Percentiles rank a stretch among this genome's conserved stretches.
These are phyloP conservation scores for Arachis monticola DNA, from an alignment of 331 rosid genomes.

Conservation along the genomic window DNA sequence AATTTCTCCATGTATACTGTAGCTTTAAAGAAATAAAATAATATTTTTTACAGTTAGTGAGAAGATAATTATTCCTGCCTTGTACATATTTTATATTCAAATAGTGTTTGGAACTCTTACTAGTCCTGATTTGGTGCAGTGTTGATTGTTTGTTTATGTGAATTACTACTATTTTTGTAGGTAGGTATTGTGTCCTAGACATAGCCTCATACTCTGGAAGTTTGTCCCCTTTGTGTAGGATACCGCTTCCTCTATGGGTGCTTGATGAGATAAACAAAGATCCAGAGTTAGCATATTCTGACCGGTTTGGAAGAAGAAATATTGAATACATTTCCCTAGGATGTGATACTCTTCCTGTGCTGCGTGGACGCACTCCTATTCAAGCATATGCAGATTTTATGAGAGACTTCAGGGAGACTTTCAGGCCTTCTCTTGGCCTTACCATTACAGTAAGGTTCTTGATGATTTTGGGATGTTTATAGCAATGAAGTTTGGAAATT, in stretches of 20 bases:
- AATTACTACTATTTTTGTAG: slow-evolving; percentile 38
- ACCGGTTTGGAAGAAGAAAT: slow-evolving; percentile 81
- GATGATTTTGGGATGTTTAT: slow-evolving; percentile 30
- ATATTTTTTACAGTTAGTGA: slow-evolving; percentile 12
- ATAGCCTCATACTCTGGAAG: slow-evolving; percentile 48
- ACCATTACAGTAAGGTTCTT: slow-evolving; percentile 70
- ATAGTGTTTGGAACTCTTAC: slow-evolving; percentile 24
- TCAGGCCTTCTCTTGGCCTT: slow-evolving; percentile 60
- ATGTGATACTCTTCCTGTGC: slow-evolving; percentile 84
- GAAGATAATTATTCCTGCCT: slow-evolving; percentile 13
- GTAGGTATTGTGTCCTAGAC: slow-evolving; percentile 41
- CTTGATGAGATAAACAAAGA: slow-evolving; percentile 75
- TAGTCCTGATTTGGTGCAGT: slow-evolving; percentile 27
- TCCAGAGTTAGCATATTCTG: slow-evolving; percentile 76
- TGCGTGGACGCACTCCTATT: slow-evolving; percentile 83
- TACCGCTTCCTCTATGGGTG: slow-evolving; percentile 93
- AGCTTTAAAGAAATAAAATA: not conserved
- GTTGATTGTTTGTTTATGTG: slow-evolving; percentile 45
- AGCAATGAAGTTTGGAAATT: slow-evolving; percentile 20
- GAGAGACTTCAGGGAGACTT: slow-evolving; percentile 78
- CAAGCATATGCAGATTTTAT: slow-evolving; percentile 87
- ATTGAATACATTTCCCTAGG: slow-evolving; percentile 88
- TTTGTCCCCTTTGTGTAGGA: slow-evolving; percentile 63
- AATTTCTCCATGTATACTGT: not conserved
- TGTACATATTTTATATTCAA: not conserved